Base-by-base conservation (phyloP, 495 filamentous ascomycete genomes). In the Sordaria brevicollis region DNA sequence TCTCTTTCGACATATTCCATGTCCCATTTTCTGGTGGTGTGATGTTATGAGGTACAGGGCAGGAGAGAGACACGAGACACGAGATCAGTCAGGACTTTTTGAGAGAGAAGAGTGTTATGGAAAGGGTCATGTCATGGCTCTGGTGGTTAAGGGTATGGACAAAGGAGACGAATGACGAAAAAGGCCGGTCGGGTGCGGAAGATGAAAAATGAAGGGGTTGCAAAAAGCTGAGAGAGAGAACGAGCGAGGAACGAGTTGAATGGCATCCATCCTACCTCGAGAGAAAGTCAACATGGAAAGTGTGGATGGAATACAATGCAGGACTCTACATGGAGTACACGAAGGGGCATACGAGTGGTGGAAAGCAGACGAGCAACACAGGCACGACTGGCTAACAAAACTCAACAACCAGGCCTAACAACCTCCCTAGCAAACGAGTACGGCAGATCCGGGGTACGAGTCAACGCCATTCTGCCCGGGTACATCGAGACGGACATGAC, bases 401-500 rank as follows among this genome's bases (percentile, higher is more conserved):
- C 70, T 17, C 38, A 77, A 7, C 67, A 69, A 33, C 65, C 65
- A 86, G 88, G 85, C 41, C 79, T 96, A 37, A 94, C 92, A 0
- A 83, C 90, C 34, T 86, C 91, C 17, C 75, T 95, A 5, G 87
- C 90, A 13, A 83, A 82, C 25, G 92, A 95, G 72, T 78, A 88
- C 3, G 89, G 84, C 2, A 75, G 75, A 21, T 77, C 80, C 35
- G 81, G 84, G 10, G 83, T 94, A 65, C 82, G 93, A 19, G 90
- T 91, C 35, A 96, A 96, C 79, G 90, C 88, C 5, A 88, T 96
- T 69, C 76, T 93, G n/a, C 93, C 93, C 2, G 93, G 93, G 15
- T 96, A 93, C 80, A 90, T 95, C 69, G 81, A 89, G 31, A 93
- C 92, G 6, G 84, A 87, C 5, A 94, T 96, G 92, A 91, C 90